Conservation (phyloP, 1,139 yeast genomes). For the Yamadazyma sp. region DNA sequence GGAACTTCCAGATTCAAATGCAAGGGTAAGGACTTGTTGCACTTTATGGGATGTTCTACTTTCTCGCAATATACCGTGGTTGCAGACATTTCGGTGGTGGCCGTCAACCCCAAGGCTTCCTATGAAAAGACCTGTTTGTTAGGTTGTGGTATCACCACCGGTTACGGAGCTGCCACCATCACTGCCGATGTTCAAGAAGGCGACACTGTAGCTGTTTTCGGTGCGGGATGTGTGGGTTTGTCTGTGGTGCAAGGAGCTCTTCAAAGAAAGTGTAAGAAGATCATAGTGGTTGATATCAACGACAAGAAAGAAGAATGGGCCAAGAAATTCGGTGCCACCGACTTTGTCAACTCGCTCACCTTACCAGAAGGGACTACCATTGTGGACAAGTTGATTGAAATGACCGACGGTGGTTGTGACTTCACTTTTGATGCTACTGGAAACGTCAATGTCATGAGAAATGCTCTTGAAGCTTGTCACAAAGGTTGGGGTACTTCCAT, state of each 20-base stretch:
- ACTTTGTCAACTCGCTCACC: constrained; percentile 80
- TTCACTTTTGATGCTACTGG: constrained; percentile 98
- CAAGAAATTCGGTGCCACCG: constrained; percentile 88
- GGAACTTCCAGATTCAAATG: constrained; percentile 87
- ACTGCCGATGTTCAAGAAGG: constrained; percentile 92
- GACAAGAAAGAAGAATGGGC: constrained; percentile 86
- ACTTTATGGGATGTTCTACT: constrained; percentile 97
- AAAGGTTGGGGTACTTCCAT: constrained; percentile 98
- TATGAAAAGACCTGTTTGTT: constrained; percentile 85
- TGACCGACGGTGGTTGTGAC: constrained; percentile 96
- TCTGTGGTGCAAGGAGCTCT: constrained; percentile 95
- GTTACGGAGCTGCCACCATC: constrained; percentile 95
- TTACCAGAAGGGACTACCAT: constrained; percentile 72
- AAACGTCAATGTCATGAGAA: constrained; percentile 90
- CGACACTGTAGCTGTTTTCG: constrained; percentile 93
- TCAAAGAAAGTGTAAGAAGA: constrained; percentile 74
- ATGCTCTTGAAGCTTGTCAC: constrained; percentile 95
- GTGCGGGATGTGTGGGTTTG: constrained; percentile 96
- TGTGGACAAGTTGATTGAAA: constrained; percentile 80
- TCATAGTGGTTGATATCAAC: constrained; percentile 87
- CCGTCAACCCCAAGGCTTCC: constrained; percentile 81
- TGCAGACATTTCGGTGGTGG: constrained; percentile 96
- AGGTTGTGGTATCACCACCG: constrained; percentile 98
- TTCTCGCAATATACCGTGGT: constrained; percentile 97
- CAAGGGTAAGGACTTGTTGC: constrained; percentile 80